phyloP scores from a whole-genome alignment of 192 early-diverging fungal genomes.

The Allomyces macrogynus region DNA sequence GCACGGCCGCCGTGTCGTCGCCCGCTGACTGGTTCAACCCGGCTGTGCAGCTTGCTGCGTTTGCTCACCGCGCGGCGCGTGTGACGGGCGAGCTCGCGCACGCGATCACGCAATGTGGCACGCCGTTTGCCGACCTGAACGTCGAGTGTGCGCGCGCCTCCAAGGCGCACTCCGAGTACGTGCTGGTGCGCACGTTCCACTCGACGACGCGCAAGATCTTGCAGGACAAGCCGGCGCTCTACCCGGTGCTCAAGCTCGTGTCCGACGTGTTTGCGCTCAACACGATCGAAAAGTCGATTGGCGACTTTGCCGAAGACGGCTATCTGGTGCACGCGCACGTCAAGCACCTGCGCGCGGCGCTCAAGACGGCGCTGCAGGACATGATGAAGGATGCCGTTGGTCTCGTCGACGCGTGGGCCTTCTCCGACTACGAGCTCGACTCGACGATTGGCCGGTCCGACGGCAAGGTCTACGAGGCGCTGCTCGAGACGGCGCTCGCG shows the following conservation, averaged over 20 bases:
- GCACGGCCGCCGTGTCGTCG: slow-evolving; percentile 11
- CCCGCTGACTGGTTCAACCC: slow-evolving; percentile 34
- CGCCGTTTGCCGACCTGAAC: slow-evolving; percentile 52
- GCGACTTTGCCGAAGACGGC: slow-evolving; percentile 36
- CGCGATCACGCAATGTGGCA: slow-evolving; percentile 34
- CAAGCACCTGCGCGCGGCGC: slow-evolving; percentile 21
- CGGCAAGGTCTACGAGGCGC: slow-evolving; percentile 59
- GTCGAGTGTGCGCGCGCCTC: slow-evolving; percentile 53
- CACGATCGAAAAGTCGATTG: slow-evolving; percentile 33
- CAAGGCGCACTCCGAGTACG: slow-evolving; percentile 56
- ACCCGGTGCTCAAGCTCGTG: slow-evolving; percentile 20
- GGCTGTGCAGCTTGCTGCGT: slow-evolving; percentile 39
- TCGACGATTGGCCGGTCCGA: slow-evolving; percentile 55
- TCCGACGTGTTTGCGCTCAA: slow-evolving; percentile 34
- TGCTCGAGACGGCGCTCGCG: slow-evolving; percentile 47
- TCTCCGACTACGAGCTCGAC: slow-evolving; percentile 55
- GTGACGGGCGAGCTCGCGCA: slow-evolving; percentile 39
- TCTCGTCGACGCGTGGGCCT: slow-evolving; percentile 57
- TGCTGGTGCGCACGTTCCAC: slow-evolving; percentile 53
- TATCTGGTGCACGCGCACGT: slow-evolving; percentile 29
- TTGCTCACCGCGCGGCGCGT: slow-evolving; percentile 48
- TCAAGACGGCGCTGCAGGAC: slow-evolving; percentile 33
- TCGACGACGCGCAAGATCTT: slow-evolving; percentile 16
- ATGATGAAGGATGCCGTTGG: slow-evolving; percentile 56
- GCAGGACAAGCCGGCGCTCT: slow-evolving; percentile 19